Evolutionary conservation across 345 rosid genomes (phyloP).

Genomic region (Citrus medica): DNA sequence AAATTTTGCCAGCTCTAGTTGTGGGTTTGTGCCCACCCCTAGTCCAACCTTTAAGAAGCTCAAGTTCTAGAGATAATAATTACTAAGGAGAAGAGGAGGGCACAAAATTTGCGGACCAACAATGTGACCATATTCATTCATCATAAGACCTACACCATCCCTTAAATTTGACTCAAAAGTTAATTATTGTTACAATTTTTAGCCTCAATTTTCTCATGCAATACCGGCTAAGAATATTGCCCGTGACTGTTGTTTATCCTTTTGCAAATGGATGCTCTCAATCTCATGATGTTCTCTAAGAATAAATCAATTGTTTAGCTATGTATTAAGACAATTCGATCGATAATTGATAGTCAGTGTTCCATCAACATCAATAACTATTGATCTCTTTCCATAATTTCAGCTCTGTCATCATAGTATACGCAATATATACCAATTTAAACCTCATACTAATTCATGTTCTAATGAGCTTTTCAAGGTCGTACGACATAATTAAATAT

Average conservation of each 20-base stretch:
- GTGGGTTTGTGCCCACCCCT: no score
- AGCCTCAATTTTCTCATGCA: neutral
- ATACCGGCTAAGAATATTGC: neutral
- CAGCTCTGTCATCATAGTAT: neutral
- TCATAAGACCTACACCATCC: neutral
- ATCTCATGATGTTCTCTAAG: neutral
- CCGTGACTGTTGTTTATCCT: neutral
- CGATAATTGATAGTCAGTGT: neutral
- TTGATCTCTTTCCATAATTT: neutral
- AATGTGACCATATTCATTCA: neutral
- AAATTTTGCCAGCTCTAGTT: no score
- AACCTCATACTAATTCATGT: neutral
- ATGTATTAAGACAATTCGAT: neutral
- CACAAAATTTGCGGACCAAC: no score
- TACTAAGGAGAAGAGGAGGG: neutral
- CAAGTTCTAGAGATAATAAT: neutral
- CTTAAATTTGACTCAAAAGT: slow-evolving; percentile 1
- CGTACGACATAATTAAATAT: no score
- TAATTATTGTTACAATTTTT: neutral
- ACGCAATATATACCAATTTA: neutral
- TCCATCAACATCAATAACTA: neutral
- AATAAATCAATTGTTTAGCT: neutral
- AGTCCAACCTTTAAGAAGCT: neutral
- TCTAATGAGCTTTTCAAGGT: no score
- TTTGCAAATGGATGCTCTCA: neutral